Conservation (phyloP, 1,139 yeast species). For the Pichia sp. region DNA sequence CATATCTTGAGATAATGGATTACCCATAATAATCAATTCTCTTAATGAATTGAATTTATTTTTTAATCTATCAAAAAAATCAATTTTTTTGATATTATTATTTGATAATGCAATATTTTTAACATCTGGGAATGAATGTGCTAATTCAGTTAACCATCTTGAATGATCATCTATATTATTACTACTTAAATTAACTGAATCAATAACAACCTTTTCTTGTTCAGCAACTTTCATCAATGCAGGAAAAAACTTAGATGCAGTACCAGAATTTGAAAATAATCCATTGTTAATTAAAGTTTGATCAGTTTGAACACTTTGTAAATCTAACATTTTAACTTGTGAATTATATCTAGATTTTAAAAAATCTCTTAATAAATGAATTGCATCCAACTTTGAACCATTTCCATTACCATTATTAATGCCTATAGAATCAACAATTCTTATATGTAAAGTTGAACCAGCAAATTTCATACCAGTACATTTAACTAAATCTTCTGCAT, state of each 20-base stretch:
- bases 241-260: slow-evolving; percentile 74
- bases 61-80: slow-evolving; percentile 68
- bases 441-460: slow-evolving; percentile 58
- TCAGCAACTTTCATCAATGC: slow-evolving; percentile 84
- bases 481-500: slow-evolving; percentile 52
- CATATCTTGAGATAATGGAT: slow-evolving; percentile 47
- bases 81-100: slow-evolving; percentile 56
- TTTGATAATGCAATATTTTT: slow-evolving; percentile 75
- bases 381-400: slow-evolving; percentile 39
- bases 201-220: slow-evolving; percentile 49
- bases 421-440: slow-evolving; percentile 32
- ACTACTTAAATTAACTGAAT: slow-evolving; percentile 68
- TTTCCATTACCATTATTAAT: slow-evolving; percentile 4
- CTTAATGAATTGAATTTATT: slow-evolving; percentile 67
- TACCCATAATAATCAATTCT: slow-evolving; percentile 70
- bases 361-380: slow-evolving; percentile 57
- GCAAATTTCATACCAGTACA: slow-evolving; percentile 82
- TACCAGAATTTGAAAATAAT: slow-evolving; percentile 50
- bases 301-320: slow-evolving; percentile 65
- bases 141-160: slow-evolving; percentile 53
- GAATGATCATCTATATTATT: slow-evolving; percentile 63
- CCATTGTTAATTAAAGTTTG: slow-evolving; percentile 57
- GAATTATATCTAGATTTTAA: slow-evolving; percentile 63
- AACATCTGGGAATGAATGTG: slow-evolving; percentile 68
- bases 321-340: slow-evolving; percentile 58